Base-by-base conservation (phyloP, 2,329 filamentous ascomycete species). In the Paecilomyces variotii region DNA sequence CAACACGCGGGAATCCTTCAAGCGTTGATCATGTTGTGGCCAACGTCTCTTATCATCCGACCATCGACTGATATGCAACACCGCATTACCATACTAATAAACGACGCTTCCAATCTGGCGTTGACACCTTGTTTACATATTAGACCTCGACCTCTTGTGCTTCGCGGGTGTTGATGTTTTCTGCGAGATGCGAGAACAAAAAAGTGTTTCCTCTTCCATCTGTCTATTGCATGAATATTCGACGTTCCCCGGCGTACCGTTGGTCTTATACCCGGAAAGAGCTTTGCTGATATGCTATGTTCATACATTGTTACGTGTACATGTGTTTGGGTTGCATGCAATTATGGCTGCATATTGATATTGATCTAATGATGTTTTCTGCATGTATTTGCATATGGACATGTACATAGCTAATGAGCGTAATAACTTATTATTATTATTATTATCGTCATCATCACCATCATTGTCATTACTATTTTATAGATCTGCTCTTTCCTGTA, bases 1-100 rank as follows among this genome's bases (percentile, higher is more conserved):
- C 51, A 71, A 78, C 62, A 78, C 76, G 2, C 68, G 64, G 32
- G 70, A 76, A 27, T 74, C 73, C 10, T 39, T 39, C 35, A 19
- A 39, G 35, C 12, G 2, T 39, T 39, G 35, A 39, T 39, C 35
- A 39, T 12, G 19, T 12, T 12, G 32, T 12, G 32, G 32, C 10
- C 32, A 19, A 19, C 19, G 19, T 19, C 19, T 19, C 19, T 19
- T 19, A 19, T 19, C 19, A 19, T 19, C 19, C 5, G 35, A 6
- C 14, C 35, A 39, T n/a, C 35, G n/a, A 4, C 35, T 39, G n/a
- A 39, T 39, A 39, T 19, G 4, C 6, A 19, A 6, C 35, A 19
- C 19, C 19, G 19, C 19, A 19, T 19, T 19, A 14, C 10, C 12
- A 14, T 39, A 39, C 14, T 39, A 39, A 39, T 39, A 12, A 30